Percentiles rank a stretch among this genome's conserved stretches.
These are phyloP conservation scores for Quercus lobata DNA, from an alignment of 331 rosid species.

Conservation along the genomic window DNA sequence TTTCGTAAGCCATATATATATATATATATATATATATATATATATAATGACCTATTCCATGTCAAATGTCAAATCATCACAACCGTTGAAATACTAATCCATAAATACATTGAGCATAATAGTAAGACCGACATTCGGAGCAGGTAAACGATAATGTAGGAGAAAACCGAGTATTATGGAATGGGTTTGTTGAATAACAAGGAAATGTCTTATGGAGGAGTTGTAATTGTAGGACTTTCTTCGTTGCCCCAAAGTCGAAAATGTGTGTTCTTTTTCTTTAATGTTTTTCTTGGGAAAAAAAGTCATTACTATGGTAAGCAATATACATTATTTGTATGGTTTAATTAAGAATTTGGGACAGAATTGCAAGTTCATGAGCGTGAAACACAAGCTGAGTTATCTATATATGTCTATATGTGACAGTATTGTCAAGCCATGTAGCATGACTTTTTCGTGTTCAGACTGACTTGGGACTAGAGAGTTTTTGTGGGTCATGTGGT, in stretches of 20 bases:
- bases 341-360: neutral
- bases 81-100: neutral
- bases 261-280: neutral
- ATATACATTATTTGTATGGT: neutral
- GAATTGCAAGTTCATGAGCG: neutral
- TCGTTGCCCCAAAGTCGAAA: neutral
- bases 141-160: constrained; percentile 22
- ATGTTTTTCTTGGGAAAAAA: neutral
- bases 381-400: constrained; percentile 17
- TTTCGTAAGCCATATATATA: neutral
- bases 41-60: neutral
- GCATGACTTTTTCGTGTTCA: constrained; percentile 6
- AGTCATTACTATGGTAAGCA: neutral
- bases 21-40: too few species aligned
- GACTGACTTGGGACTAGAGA: neutral
- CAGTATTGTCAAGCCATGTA: neutral
- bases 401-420: neutral
- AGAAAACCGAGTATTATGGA: constrained; percentile 24
- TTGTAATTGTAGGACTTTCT: neutral
- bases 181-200: neutral
- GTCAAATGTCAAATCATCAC: constrained; percentile 35
- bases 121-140: constrained; percentile 21
- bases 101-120: neutral
- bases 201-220: neutral
- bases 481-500: neutral